Percentiles rank a stretch among this genome's conserved stretches.
These are phyloP conservation scores for Wallacemonas rigidus DNA, from an alignment of 208 protist species.

Conservation along the genomic window DNA sequence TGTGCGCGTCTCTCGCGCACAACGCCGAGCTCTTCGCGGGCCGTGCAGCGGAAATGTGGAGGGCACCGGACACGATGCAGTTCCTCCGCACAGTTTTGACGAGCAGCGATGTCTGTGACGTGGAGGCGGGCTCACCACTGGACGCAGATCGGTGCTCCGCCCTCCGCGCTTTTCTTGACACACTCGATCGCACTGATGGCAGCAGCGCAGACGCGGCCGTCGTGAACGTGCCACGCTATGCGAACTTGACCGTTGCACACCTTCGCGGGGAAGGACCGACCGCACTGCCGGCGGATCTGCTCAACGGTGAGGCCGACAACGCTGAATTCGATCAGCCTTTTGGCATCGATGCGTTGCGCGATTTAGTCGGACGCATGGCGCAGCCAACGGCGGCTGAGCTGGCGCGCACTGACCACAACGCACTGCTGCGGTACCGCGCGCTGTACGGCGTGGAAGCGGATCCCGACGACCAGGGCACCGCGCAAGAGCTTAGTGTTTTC, in stretches of 20 bases:
- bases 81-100: constrained; percentile 19
- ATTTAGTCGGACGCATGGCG: not conserved
- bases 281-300: constrained; percentile 53
- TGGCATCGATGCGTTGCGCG: not conserved
- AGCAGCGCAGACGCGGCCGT: constrained; percentile 7
- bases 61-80: constrained; percentile 35
- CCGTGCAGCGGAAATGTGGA: constrained; percentile 84
- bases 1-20: constrained; percentile 17
- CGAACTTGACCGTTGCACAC: constrained; percentile 34
- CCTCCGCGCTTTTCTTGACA: not conserved
- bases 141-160: not conserved
- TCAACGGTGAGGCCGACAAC: constrained; percentile 24
- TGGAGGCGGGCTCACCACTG: not conserved
- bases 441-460: constrained; percentile 30
- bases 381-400: not conserved
- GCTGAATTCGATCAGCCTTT: constrained; percentile 5
- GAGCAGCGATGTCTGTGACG: no score
- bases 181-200: not conserved
- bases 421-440: constrained; percentile 38
- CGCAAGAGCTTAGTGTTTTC: constrained; percentile 22
- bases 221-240: constrained; percentile 21
- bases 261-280: constrained; percentile 41
- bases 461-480: constrained; percentile 9
- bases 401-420: constrained; percentile 30
- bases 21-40: constrained; percentile 54